phyloP scores from a whole-genome alignment of 225 moss, liverwort and hornwort genomes.

The Physcomitrellopsis africana region DNA sequence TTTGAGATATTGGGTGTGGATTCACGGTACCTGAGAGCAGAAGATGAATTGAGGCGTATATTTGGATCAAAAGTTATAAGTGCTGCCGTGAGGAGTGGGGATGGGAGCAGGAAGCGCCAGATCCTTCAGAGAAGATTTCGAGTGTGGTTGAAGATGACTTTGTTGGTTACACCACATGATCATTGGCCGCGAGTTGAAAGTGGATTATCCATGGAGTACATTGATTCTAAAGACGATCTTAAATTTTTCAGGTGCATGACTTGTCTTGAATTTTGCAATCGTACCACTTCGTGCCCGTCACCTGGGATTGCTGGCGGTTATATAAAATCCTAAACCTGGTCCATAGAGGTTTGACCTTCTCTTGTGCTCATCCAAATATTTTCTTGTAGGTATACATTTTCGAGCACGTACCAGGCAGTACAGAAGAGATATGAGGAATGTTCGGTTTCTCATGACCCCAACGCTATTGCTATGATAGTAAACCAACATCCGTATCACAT shows the following conservation, averaged over 20 bases:
- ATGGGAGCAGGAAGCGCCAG: conserved; percentile 69
- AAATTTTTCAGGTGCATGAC: conserved; percentile 73
- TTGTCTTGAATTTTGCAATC: conserved; percentile 21
- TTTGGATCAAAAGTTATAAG: conserved; percentile 93
- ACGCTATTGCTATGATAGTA: conserved; percentile 69
- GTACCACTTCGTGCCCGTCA: not conserved
- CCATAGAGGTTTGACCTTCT: not conserved
- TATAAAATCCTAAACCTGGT: too few relatives aligned
- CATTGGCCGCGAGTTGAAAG: conserved; percentile 80
- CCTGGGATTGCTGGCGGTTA: too few relatives aligned
- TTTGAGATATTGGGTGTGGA: conserved; percentile 63
- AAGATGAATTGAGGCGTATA: conserved; percentile 87
- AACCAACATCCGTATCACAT: conserved; percentile 89
- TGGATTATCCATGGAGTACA: conserved; percentile 84
- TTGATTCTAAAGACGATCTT: conserved; percentile 67
- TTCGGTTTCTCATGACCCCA: conserved; percentile 79
- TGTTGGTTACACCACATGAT: conserved; percentile 72
- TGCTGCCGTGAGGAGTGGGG: conserved; percentile 66
- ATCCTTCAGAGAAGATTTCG: conserved; percentile 60
- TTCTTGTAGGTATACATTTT: conserved; percentile 67
- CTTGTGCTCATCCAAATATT: not conserved
- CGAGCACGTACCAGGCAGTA: conserved; percentile 71
- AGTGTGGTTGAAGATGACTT: conserved; percentile 68
- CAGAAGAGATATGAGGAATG: conserved; percentile 84
- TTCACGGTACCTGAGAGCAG: conserved; percentile 70